Evolutionary conservation across 345 rosid genomes (phyloP).

Genomic region (Rhizophora mangle): DNA sequence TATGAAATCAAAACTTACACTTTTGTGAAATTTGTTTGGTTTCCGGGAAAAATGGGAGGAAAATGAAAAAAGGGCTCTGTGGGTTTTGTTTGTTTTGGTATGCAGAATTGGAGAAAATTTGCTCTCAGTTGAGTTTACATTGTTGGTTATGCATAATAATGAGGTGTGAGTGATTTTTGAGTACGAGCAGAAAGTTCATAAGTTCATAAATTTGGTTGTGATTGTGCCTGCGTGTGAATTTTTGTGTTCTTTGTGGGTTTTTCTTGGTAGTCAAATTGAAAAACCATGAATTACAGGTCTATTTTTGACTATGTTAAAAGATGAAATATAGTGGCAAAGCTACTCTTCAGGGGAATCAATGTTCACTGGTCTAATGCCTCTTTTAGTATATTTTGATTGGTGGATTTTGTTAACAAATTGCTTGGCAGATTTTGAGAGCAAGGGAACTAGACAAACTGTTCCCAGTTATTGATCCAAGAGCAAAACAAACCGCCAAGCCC

Average conservation of each 20-base stretch:
- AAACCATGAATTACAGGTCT: no score
- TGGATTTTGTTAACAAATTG: constrained; percentile 4
- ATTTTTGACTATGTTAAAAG: no score
- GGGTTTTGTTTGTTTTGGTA: background rate
- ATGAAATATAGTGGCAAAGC: no score
- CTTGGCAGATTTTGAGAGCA: constrained; percentile 41
- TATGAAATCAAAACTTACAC: background rate
- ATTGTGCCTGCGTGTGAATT: no score
- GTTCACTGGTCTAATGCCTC: background rate
- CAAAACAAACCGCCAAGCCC: constrained; percentile 62
- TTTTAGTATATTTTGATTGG: background rate
- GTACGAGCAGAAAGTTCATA: no score
- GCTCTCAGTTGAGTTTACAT: background rate
- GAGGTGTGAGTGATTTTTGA: no score
- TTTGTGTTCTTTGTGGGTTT: no score
- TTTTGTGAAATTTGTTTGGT: constrained; percentile 6
- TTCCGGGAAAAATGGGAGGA: constrained; percentile 9
- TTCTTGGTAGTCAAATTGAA: no score
- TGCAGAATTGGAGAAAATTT: background rate
- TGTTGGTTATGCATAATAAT: no score
- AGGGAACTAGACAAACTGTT: constrained; percentile 60
- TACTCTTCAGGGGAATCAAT: background rate
- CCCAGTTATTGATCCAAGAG: constrained; percentile 65
- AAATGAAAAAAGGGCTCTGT: background rate
- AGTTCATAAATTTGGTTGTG: no score